These are phyloP conservation scores for Marvania coccoides DNA, from an alignment of 139 green algal genomes.

Conservation along the genomic window DNA sequence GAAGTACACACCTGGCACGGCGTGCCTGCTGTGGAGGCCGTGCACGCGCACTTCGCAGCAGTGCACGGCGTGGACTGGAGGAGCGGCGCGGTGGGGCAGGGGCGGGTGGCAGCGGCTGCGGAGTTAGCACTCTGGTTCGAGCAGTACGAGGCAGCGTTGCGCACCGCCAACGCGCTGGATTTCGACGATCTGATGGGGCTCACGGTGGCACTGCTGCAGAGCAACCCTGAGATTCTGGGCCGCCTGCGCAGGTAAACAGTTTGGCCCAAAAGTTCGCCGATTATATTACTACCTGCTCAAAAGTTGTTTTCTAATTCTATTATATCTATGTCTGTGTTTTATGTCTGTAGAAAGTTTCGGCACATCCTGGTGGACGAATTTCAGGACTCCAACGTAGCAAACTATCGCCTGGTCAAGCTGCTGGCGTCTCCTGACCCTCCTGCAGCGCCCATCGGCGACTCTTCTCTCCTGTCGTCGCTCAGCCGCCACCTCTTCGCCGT, in stretches of 20 bases:
- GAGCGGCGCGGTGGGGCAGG: neutral
- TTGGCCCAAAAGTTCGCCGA: too few relatives aligned
- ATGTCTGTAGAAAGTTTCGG: slow-evolving; percentile 1
- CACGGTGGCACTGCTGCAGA: slow-evolving; percentile 17
- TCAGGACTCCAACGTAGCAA: slow-evolving; percentile 58
- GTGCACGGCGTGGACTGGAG: neutral
- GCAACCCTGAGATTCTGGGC: neutral
- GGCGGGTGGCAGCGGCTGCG: neutral
- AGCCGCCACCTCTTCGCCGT: slow-evolving; percentile 59
- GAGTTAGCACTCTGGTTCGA: slow-evolving; percentile 1
- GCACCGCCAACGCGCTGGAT: slow-evolving; percentile 12
- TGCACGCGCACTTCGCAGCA: neutral
- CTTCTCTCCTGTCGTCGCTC: neutral
- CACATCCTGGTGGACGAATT: slow-evolving; percentile 58
- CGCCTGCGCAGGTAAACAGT: neutral
- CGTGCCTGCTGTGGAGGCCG: neutral
- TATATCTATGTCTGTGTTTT: too few relatives aligned
- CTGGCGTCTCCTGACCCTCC: slow-evolving; percentile 12
- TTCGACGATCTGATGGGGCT: slow-evolving; percentile 42
- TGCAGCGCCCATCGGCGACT: neutral
- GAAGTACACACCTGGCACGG: slow-evolving; percentile 24
- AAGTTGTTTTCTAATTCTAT: too few relatives aligned
- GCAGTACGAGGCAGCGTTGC: slow-evolving; percentile 1
- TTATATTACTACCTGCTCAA: too few relatives aligned
- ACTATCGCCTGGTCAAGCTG: slow-evolving; percentile 53